Evolutionary conservation across 2,329 filamentous ascomycete genomes (phyloP), one percentile per base, ranked within the genome.

Genomic region (Verticillium tricorpus): DNA sequence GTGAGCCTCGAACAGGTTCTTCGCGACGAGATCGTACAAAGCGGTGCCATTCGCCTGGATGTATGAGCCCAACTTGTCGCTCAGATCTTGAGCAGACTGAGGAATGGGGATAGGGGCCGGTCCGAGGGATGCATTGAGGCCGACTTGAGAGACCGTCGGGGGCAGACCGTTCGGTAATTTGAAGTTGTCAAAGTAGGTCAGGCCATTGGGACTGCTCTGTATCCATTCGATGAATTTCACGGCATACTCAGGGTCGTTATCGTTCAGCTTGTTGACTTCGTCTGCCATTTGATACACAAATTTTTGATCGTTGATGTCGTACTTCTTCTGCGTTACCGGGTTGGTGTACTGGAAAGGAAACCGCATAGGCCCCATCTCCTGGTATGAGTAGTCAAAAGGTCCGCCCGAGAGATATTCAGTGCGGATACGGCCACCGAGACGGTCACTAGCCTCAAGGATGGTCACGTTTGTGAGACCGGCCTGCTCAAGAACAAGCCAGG

Each of bases 281-380:
- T 80, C 79, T 2, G 81, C 86, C 2, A 90, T 77, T 69, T 89
- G 84, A 70, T 88, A 89, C 0, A 89, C 85, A 69, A 90, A 78
- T 64, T 84, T 80, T 68, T 89, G 86, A 66, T 89, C 87, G 9
- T 82, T 80, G 64, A 89, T 85, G 62, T 85, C 80, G 64, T 77
- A 75, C 0, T 82, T 87, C 67, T 83, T 78, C 64, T 86, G 85
- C n/a, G 78, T 79, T 22, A 77, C 76, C 3, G 80, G 78, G 32
- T 80, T 78, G 2, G 79, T 70, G 64, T 84, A 80, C 2, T 77
- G 79, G 17, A 83, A 77, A 0, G 87, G 87, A 65, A 89, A 85
- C 2, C 86, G 77, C 86, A 89, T 89, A 0, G 86, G 85, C 0
- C 87, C 87, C 84, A 81, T 81, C 69, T 89, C 87, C 67, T 89